Percentiles rank a stretch among this genome's conserved stretches.
phyloP scores from a whole-genome alignment of 768 basidiomycete genomes.

The Tylopilus plumbeoviolaceoides region DNA sequence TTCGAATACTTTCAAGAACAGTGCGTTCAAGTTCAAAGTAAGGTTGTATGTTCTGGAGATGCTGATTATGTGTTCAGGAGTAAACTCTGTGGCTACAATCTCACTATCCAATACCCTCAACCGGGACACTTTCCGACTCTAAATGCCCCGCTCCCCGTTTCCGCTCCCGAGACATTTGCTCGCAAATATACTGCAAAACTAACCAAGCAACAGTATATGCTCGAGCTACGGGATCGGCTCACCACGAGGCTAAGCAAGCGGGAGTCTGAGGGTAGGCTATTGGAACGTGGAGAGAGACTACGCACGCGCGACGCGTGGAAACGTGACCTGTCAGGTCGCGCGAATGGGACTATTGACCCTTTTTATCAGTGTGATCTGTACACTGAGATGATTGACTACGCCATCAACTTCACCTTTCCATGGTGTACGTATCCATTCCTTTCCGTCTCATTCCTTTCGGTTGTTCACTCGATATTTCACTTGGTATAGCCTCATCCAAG shows the following conservation, averaged over 20 bases:
- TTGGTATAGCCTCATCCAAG: conserved; percentile 18
- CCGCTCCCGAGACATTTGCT: no score
- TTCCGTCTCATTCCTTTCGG: not conserved
- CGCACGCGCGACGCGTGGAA: conserved; percentile 32
- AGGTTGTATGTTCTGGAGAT: conserved; percentile 18
- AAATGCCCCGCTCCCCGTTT: no score
- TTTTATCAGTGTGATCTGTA: conserved; percentile 61
- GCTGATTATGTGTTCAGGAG: conserved; percentile 34
- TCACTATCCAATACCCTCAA: conserved; percentile 71
- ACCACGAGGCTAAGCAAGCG: conserved; percentile 6
- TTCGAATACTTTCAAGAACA: no score
- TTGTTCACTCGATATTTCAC: not conserved
- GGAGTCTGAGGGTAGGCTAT: no score
- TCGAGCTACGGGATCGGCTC: conserved; percentile 9
- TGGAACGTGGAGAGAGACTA: conserved; percentile 22
- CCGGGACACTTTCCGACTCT: no score
- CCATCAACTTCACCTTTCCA: conserved; percentile 65
- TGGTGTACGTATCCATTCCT: conserved; percentile 35
- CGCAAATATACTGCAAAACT: no score
- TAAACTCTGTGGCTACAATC: conserved; percentile 58
- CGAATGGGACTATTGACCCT: conserved; percentile 56
- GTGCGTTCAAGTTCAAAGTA: no score
- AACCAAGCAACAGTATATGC: no score
- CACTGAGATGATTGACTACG: conserved; percentile 64
- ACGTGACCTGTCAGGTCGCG: conserved; percentile 45